Conservation (phyloP, 495 filamentous ascomycete species). For the Annulohypoxylon stygium region DNA sequence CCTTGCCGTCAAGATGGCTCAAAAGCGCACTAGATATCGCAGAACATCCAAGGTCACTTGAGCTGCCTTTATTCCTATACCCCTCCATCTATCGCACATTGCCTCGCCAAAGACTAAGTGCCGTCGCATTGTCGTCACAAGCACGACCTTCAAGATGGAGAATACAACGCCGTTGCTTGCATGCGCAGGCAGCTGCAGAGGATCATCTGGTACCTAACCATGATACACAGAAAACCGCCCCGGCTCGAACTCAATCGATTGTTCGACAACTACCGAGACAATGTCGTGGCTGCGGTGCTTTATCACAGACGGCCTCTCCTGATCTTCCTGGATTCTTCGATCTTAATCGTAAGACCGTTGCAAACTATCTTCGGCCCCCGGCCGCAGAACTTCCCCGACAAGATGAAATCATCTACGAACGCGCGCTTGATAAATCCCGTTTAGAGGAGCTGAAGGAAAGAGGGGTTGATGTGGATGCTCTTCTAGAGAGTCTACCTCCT, state of each 20-base stretch:
- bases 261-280: constrained; percentile 63
- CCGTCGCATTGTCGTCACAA: constrained; percentile 30
- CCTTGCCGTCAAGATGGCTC: constrained; percentile 60
- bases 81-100: constrained; percentile 50
- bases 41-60: constrained; percentile 52
- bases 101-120: constrained; percentile 30
- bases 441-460: constrained; percentile 56
- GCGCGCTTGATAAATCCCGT: constrained; percentile 57
- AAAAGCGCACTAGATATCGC: constrained; percentile 55
- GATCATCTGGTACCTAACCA: background rate
- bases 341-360: constrained; percentile 65
- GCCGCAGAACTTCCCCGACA: constrained; percentile 39
- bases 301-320: constrained; percentile 77
- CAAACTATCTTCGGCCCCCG: constrained; percentile 56
- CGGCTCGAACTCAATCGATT: constrained; percentile 15
- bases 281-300: constrained; percentile 92
- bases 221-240: background rate
- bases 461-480: constrained; percentile 57
- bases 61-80: constrained; percentile 60
- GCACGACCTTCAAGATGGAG: constrained; percentile 37
- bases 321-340: constrained; percentile 83
- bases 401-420: constrained; percentile 55
- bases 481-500: constrained; percentile 41
- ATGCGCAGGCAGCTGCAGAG: constrained; percentile 40
- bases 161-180: constrained; percentile 49